Evolutionary conservation across 2,329 filamentous ascomycete species (phyloP).

Genomic region (Fusarium praegraminearum): DNA sequence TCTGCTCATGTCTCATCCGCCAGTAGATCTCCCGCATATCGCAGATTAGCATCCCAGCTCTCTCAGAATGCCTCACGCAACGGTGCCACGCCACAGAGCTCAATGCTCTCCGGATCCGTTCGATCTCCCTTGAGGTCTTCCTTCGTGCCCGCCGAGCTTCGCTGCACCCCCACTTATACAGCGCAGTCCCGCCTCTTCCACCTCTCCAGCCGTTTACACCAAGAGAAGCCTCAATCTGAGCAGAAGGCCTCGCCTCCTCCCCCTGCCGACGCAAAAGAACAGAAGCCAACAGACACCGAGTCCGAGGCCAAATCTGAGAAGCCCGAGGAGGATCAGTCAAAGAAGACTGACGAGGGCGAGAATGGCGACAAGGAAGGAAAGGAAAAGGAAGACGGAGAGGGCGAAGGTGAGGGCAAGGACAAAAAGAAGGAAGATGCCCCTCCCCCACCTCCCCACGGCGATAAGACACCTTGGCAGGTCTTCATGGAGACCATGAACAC

Average conservation of each 20-base stretch:
- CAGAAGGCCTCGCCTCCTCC: constrained; percentile 43
- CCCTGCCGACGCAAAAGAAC: constrained; percentile 57
- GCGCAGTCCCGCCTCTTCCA: constrained; percentile 52
- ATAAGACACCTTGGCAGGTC: constrained; percentile 98
- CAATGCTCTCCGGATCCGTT: constrained; percentile 47
- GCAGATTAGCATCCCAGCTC: constrained; percentile 59
- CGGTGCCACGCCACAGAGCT: constrained; percentile 46
- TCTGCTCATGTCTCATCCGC: constrained; percentile 55
- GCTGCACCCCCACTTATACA: constrained; percentile 50
- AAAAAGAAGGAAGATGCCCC: constrained; percentile 77
- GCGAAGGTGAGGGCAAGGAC: constrained; percentile 64
- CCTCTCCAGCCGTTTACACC: constrained; percentile 46
- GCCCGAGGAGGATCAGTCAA: constrained; percentile 58
- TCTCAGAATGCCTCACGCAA: constrained; percentile 47
- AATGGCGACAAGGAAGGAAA: constrained; percentile 59
- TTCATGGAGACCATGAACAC: constrained; percentile 95
- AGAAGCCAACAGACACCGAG: constrained; percentile 54
- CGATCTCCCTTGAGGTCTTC: constrained; percentile 59
- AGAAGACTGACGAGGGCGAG: constrained; percentile 57
- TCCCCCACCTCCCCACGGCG: constrained; percentile 94
- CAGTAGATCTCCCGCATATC: constrained; percentile 62
- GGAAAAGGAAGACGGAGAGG: constrained; percentile 59
- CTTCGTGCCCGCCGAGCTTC: constrained; percentile 55
- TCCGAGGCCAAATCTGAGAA: constrained; percentile 53
- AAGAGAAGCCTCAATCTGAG: constrained; percentile 53